Evolutionary conservation across 805 yeast species (phyloP).

Genomic region (Hanseniaspora valbyensis): DNA sequence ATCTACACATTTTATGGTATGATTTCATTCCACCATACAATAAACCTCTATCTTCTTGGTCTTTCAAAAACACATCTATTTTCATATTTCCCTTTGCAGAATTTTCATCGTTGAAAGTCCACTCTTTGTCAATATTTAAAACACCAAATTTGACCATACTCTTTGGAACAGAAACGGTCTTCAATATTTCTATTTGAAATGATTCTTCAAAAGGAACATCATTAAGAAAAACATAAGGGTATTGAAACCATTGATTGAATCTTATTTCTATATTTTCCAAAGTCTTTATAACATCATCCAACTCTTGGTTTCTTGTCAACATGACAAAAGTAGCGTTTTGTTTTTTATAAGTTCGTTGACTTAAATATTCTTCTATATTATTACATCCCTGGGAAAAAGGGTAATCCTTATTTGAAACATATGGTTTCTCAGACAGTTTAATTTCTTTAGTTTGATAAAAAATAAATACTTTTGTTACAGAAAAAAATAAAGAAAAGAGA

Average conservation of each 20-base stretch:
- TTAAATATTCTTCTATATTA: constrained; percentile 33
- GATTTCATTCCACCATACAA: constrained; percentile 74
- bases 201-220: constrained; percentile 61
- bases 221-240: constrained; percentile 85
- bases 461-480: neutral
- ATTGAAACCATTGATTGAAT: constrained; percentile 86
- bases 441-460: neutral
- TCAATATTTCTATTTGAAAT: constrained; percentile 44
- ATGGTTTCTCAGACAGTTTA: constrained; percentile 18
- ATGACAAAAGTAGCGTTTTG: constrained; percentile 81
- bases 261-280: constrained; percentile 70
- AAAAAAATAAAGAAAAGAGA: neutral
- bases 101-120: constrained; percentile 51
- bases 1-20: constrained; percentile 94
- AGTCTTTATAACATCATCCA: constrained; percentile 63
- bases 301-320: constrained; percentile 68
- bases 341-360: constrained; percentile 28
- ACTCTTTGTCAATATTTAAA: constrained; percentile 40
- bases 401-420: constrained; percentile 27
- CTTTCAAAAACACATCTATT: constrained; percentile 43
- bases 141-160: constrained; percentile 54
- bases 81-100: neutral
- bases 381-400: constrained; percentile 52
- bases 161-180: constrained; percentile 42
- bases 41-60: constrained; percentile 73